Evolutionary conservation across 306 rosid genomes (phyloP).

Genomic region (Benincasa hispida): DNA sequence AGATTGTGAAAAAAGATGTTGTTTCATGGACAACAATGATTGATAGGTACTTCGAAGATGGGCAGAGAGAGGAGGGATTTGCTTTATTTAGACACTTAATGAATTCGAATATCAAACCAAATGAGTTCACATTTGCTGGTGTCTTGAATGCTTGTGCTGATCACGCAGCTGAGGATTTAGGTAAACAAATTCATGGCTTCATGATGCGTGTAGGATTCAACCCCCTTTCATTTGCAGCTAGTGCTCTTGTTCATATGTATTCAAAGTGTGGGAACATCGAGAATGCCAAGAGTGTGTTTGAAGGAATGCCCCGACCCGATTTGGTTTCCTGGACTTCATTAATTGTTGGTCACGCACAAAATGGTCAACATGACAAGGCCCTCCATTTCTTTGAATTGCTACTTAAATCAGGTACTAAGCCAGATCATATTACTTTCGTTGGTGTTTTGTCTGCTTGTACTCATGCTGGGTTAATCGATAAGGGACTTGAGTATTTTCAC

Average conservation of each 20-base stretch:
- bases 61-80: slow-evolving; percentile 52
- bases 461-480: slow-evolving; percentile 51
- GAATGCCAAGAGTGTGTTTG: slow-evolving; percentile 39
- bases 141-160: slow-evolving; percentile 57
- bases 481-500: slow-evolving; percentile 46
- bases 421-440: slow-evolving; percentile 46
- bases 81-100: slow-evolving; percentile 35
- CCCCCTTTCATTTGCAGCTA: slow-evolving; percentile 37
- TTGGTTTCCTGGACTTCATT: slow-evolving; percentile 64
- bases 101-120: slow-evolving; percentile 31
- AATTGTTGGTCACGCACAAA: slow-evolving; percentile 55
- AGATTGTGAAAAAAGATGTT: slow-evolving; percentile 34
- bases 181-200: slow-evolving; percentile 52
- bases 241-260: slow-evolving; percentile 56
- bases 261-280: slow-evolving; percentile 51
- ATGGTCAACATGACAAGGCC: slow-evolving; percentile 42
- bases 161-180: slow-evolving; percentile 32
- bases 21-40: slow-evolving; percentile 61
- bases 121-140: slow-evolving; percentile 55
- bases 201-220: slow-evolving; percentile 42
- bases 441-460: slow-evolving; percentile 65
- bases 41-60: slow-evolving; percentile 46
- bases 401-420: slow-evolving; percentile 42
- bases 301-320: slow-evolving; percentile 37
- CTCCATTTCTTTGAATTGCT: slow-evolving; percentile 43